Percentiles rank a stretch among this genome's conserved stretches.
Conservation (phyloP, 75 land plant species). For the Larix kaempferi region DNA sequence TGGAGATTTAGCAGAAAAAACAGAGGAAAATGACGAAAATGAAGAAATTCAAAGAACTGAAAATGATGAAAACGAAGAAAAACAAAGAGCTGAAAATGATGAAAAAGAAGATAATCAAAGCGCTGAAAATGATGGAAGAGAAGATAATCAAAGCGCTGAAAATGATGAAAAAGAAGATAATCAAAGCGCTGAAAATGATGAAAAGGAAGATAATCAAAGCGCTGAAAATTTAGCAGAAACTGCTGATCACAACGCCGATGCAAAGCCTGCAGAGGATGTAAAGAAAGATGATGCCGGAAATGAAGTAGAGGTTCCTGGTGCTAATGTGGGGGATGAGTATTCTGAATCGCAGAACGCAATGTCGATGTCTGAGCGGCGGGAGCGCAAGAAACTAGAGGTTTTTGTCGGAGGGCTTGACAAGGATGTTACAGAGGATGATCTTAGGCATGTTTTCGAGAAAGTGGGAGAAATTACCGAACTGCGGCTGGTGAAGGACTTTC, state of each 20-base stretch:
- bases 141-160: not conserved
- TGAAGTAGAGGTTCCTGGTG: not conserved
- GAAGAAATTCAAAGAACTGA: not conserved
- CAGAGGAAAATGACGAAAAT: not conserved
- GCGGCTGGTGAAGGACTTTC: constrained; percentile 41
- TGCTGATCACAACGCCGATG: too few species aligned
- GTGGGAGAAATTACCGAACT: constrained; percentile 60
- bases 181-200: not conserved
- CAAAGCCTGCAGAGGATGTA: not conserved
- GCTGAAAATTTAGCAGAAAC: not conserved
- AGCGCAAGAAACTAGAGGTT: constrained; percentile 47
- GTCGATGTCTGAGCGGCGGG: constrained; percentile 36
- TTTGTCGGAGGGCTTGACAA: constrained; percentile 71
- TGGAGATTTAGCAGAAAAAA: not conserved
- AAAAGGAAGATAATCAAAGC: not conserved
- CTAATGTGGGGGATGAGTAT: constrained; percentile 9
- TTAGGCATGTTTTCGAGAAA: constrained; percentile 38
- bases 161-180: not conserved
- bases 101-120: not conserved
- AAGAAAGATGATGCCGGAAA: not conserved
- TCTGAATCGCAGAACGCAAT: constrained; percentile 16
- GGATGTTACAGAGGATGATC: constrained; percentile 64
- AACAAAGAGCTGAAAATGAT: not conserved
- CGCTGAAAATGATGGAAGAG: not conserved
- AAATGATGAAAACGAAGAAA: not conserved